Evolutionary conservation across 78 protist genomes (phyloP), one percentile per base, ranked within the genome.

Genomic region (Blattamonas nauphoetae): DNA sequence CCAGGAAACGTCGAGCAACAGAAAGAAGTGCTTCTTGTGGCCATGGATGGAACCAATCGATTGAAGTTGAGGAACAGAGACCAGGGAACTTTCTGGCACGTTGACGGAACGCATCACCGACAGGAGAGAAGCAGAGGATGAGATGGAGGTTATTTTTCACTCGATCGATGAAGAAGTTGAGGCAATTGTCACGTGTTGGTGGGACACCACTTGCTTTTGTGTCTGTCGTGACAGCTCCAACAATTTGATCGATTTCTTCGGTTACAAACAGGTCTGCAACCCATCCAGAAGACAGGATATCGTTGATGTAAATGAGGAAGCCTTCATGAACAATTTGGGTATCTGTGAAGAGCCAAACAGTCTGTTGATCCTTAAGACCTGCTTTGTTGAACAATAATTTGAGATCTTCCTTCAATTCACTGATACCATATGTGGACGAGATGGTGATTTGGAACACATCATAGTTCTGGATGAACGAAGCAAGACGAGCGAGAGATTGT

Each of bases 41-140:
- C 96, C 96, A 94, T 41, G 90, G 90, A 84, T 92, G 94, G 93
- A 92, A 94, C 93, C 94, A 94, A 85, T 94, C 96, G 41, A 92
- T 91, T 46, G 84, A 1, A 3, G 93, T 89, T 82, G 90, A 86
- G 55, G 38, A 83, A 84, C 87, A 64, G 1, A 94, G 41, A 29
- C 94, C 93, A 21, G 96, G 96, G 96, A 92, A 94, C 85, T 89
- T 63, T 1, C 94, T 87, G n/a, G 88, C 87, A 21, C 94, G 90
- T 42, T 21, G 35, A 35, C 92, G 64, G 87, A 94, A 87, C 79
- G 80, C 44, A 36, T 88, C 87, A 38, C 93, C 93, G 36, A 90
- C 96, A 0, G 96, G 94, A 41, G 94, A 92, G 87, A 94, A 89
- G 90, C 93, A 86, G 44, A 94, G 89, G 81, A 89, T 84, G 0